phyloP scores from a whole-genome alignment of 805 yeast species.

The Yarrowia sp. region DNA sequence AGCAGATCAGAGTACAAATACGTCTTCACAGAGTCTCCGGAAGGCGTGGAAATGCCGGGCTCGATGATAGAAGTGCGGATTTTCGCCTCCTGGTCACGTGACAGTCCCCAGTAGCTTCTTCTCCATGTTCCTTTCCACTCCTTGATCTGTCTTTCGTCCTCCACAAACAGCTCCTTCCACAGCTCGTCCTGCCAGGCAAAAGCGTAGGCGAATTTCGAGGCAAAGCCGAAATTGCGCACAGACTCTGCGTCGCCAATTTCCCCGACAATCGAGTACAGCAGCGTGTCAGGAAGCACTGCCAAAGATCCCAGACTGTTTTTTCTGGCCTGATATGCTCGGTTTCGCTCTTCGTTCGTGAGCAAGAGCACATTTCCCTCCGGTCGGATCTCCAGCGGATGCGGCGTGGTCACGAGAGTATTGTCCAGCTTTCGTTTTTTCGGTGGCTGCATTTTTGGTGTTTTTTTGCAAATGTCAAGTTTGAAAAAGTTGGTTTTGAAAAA shows the following conservation, averaged over 20 bases:
- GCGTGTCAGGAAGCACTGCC: slow-evolving; percentile 64
- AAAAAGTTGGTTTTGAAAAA: background rate
- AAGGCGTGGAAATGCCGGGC: background rate
- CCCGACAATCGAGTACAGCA: slow-evolving; percentile 61
- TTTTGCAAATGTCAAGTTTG: background rate
- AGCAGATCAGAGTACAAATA: slow-evolving; percentile 75
- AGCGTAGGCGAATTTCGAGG: slow-evolving; percentile 75
- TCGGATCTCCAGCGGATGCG: slow-evolving; percentile 74
- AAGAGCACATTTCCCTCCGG: slow-evolving; percentile 75
- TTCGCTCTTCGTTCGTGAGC: slow-evolving; percentile 41
- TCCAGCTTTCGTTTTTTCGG: slow-evolving; percentile 24
- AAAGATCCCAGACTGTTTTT: slow-evolving; percentile 47
- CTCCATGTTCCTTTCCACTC: slow-evolving; percentile 87
- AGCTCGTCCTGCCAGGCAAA: slow-evolving; percentile 76
- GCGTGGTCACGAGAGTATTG: slow-evolving; percentile 18
- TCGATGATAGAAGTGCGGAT: slow-evolving; percentile 52
- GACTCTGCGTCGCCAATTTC: slow-evolving; percentile 58
- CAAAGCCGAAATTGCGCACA: slow-evolving; percentile 60
- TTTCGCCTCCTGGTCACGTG: slow-evolving; percentile 53
- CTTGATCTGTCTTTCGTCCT: slow-evolving; percentile 42
- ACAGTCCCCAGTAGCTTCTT: slow-evolving; percentile 58
- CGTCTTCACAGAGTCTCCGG: slow-evolving; percentile 40
- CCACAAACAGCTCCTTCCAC: slow-evolving; percentile 70
- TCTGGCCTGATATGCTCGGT: background rate
- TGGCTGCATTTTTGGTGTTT: slow-evolving; percentile 1